These are phyloP conservation scores for Fusarium albidum DNA, from an alignment of 2,329 filamentous ascomycete species.

Conservation along the genomic window DNA sequence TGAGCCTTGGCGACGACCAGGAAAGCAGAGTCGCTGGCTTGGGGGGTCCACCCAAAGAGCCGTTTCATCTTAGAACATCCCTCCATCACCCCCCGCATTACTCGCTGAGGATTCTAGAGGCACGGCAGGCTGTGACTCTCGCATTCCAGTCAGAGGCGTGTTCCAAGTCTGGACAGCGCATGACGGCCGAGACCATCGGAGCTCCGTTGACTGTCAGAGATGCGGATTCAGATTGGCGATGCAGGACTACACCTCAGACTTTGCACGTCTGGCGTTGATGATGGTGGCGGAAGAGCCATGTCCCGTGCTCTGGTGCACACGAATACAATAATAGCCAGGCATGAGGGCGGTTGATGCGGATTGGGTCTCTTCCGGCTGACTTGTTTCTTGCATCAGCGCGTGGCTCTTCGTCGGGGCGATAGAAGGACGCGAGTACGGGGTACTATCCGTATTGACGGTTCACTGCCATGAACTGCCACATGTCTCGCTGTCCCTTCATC, in stretches of 20 bases:
- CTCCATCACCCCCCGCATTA: slow-evolving; percentile 4
- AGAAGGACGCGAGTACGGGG: too few species aligned
- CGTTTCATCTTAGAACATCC: slow-evolving; percentile 26
- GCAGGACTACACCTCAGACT: slow-evolving; percentile 1
- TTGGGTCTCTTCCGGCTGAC: slow-evolving; percentile 14
- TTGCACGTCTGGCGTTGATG: slow-evolving; percentile 2
- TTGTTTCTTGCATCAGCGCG: background rate
- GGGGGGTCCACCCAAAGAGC: slow-evolving; percentile 10
- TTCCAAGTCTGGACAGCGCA: slow-evolving; percentile 4
- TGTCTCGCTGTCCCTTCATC: slow-evolving; percentile 2
- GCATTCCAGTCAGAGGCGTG: slow-evolving; percentile 6
- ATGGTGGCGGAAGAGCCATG: slow-evolving; percentile 6
- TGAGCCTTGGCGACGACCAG: slow-evolving; percentile 26
- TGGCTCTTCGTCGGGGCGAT: background rate
- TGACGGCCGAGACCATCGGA: slow-evolving; percentile 8
- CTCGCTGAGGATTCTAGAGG: background rate
- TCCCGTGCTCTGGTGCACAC: background rate
- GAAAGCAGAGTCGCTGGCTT: slow-evolving; percentile 11
- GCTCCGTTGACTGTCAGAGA: slow-evolving; percentile 3
- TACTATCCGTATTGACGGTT: too few species aligned
- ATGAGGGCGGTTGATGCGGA: background rate
- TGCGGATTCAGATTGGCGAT: slow-evolving; percentile 22
- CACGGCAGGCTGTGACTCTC: slow-evolving; percentile 3
- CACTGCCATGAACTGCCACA: slow-evolving; percentile 10
- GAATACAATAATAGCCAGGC: too few species aligned